These are phyloP conservation scores for Pyrrhoderma lamaoense DNA, from an alignment of 1,284 basidiomycete genomes.

Conservation along the genomic window DNA sequence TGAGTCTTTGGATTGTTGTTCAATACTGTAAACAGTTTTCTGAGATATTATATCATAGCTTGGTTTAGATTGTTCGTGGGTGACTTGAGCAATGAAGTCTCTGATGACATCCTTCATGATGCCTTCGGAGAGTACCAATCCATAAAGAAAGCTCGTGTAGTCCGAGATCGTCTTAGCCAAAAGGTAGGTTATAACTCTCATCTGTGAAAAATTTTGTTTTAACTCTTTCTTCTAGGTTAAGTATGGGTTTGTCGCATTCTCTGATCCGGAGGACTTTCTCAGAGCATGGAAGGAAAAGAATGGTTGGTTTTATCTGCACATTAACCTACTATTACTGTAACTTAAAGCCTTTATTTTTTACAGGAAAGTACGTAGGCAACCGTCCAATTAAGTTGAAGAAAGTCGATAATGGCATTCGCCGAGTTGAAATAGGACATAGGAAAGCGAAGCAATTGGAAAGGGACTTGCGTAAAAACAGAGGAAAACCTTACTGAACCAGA, in stretches of 20 bases:
- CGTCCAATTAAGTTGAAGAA: slow-evolving; percentile 89
- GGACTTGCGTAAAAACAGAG: slow-evolving; percentile 70
- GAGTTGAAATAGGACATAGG: slow-evolving; percentile 88
- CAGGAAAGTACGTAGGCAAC: slow-evolving; percentile 97
- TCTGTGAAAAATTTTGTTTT: background rate
- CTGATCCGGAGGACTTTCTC: slow-evolving; percentile 97
- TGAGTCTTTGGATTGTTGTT: too few relatives aligned
- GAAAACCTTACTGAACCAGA: slow-evolving; percentile 12
- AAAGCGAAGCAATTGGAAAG: slow-evolving; percentile 79
- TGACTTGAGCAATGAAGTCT: slow-evolving; percentile 97
- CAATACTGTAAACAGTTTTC: too few relatives aligned
- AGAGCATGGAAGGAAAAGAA: slow-evolving; percentile 99
- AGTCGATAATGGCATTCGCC: slow-evolving; percentile 76
- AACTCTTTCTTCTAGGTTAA: slow-evolving; percentile 58
- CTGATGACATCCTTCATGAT: slow-evolving; percentile 86
- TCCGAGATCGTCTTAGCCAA: slow-evolving; percentile 84
- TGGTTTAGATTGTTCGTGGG: slow-evolving; percentile 99
- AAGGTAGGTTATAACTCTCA: slow-evolving; percentile 47
- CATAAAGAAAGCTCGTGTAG: slow-evolving; percentile 92
- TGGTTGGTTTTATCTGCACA: slow-evolving; percentile 45
- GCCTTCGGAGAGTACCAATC: slow-evolving; percentile 91
- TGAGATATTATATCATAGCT: slow-evolving; percentile 40
- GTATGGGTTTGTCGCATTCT: slow-evolving; percentile 96
- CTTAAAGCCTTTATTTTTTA: slow-evolving; percentile 13
- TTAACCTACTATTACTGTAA: background rate